Conservation (phyloP, 306 rosid genomes). For the Corylus americana region DNA sequence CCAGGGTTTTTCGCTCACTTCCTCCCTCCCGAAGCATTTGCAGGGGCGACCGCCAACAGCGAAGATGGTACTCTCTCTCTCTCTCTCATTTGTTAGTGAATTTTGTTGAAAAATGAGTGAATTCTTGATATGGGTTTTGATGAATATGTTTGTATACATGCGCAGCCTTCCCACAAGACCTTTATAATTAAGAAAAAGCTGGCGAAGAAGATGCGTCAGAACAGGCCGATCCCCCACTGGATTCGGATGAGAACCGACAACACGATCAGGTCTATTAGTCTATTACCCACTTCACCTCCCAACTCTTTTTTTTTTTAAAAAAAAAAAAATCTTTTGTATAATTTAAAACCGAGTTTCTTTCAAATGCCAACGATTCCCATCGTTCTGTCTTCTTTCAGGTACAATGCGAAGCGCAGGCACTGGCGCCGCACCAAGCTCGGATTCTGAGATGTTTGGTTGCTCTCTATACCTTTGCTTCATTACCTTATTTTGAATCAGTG, state of each 20-base stretch:
- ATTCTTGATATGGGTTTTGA: constrained; percentile 1
- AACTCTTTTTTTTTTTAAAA: rapidly evolving
- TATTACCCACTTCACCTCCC: neutral
- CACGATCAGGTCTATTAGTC: constrained; percentile 67
- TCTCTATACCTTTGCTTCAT: constrained; percentile 1
- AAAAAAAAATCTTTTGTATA: too few species aligned
- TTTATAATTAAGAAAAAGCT: constrained; percentile 89
- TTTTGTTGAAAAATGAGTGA: neutral
- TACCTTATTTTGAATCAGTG: neutral
- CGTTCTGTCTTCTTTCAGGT: constrained; percentile 28
- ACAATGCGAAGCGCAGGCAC: constrained; percentile 63
- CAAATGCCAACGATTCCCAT: neutral
- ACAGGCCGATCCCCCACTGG: constrained; percentile 92
- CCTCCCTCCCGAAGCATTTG: neutral
- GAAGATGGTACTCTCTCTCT: constrained; percentile 46
- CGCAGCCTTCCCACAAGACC: constrained; percentile 90
- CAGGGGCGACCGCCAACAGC: constrained; percentile 12
- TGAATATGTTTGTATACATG: neutral
- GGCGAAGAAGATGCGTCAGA: constrained; percentile 96
- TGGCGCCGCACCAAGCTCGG: constrained; percentile 70
- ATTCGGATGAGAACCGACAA: constrained; percentile 89
- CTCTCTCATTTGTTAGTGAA: neutral
- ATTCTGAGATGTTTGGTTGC: constrained; percentile 36
- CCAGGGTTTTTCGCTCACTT: constrained; percentile 16
- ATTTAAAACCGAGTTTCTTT: neutral